Evolutionary conservation across 1,139 yeast genomes (phyloP).

Genomic region (Magnusiomyces sp.): DNA sequence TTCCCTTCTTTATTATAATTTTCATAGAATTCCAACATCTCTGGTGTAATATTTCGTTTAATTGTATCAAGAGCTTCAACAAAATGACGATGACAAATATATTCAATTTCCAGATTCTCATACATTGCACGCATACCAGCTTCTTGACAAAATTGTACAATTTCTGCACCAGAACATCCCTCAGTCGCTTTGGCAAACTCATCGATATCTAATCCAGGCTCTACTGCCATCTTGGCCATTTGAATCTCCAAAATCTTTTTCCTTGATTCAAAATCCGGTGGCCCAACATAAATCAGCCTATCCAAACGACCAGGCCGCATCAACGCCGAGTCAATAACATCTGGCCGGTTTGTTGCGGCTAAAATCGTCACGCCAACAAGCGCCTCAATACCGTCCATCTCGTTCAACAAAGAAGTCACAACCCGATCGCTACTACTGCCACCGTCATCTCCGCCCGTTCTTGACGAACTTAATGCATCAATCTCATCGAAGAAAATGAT

Average conservation of each 20-base stretch:
- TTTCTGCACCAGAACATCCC: conserved; percentile 96
- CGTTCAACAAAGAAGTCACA: conserved; percentile 78
- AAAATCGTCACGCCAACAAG: conserved; percentile 85
- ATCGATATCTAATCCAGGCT: conserved; percentile 39
- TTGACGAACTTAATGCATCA: conserved; percentile 77
- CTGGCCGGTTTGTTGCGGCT: conserved; percentile 94
- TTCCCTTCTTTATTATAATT: conserved; percentile 42
- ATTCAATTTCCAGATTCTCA: conserved; percentile 51
- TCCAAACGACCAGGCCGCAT: conserved; percentile 92
- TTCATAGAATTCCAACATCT: conserved; percentile 70
- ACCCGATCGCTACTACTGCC: conserved; percentile 86
- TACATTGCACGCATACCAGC: conserved; percentile 90
- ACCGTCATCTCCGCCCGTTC: conserved; percentile 45
- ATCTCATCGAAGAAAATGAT: conserved; percentile 92
- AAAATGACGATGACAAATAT: conserved; percentile 59
- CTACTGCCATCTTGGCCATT: conserved; percentile 45
- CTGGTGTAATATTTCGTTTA: conserved; percentile 70
- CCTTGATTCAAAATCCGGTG: conserved; percentile 79
- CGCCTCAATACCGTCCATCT: conserved; percentile 94
- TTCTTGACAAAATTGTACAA: conserved; percentile 83
- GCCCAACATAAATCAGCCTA: conserved; percentile 82
- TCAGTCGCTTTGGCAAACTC: conserved; percentile 57
- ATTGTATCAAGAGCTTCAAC: conserved; percentile 58
- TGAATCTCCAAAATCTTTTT: conserved; percentile 64
- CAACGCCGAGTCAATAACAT: conserved; percentile 83